Base-by-base conservation (phyloP, 1,139 yeast genomes). In the Candida mesenterica region DNA sequence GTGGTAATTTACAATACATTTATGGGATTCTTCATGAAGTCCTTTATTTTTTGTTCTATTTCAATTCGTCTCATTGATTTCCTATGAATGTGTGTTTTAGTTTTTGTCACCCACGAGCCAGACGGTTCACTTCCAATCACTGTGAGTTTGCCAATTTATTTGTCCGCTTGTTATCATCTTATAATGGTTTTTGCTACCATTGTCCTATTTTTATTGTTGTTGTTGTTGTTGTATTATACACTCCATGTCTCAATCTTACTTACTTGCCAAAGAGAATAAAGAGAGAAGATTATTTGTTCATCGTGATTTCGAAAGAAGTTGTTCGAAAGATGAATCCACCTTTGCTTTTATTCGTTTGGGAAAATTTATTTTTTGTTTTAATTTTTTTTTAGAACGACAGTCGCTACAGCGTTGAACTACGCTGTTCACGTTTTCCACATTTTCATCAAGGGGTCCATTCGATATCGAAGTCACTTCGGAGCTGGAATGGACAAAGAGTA, bases 191-290 rank as follows among this genome's bases (percentile, higher is more conserved):
- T n/a, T n/a, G n/a, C n/a, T n/a, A n/a, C 28, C 28, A 15, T 25
- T 17, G 28, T 25, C 22, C 6, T 19, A 19, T 24, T 42, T 38
- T 35, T 37, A 28, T 34, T 35, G 39, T 37, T 36, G 31, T 37
- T 34, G 37, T n/a, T n/a, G 31, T 40, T 32, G 31, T 37, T 34
- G 37, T 34, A 33, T 31, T 28, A 24, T 39, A 32, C 33, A 38
- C 49, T 54, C 60, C 58, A 56, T 59, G 65, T 59, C 64, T 59
- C 57, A 52, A 50, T 59, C 63, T 51, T 41, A 36, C 29, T 28
- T 34, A 34, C 44, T 38, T 42, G 43, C 43, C 46, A 44, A 43
- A 48, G 46, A 41, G 20, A 27, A 27, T 24, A 10, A 46, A 41
- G 43, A 45, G 46, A 49, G 48, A 50, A 49, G 55, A 40, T 43